A percentile compares a stretch with the other conserved stretches of the same genome.
Conservation (phyloP, 208 protist species). For the Lotmaria passim region DNA sequence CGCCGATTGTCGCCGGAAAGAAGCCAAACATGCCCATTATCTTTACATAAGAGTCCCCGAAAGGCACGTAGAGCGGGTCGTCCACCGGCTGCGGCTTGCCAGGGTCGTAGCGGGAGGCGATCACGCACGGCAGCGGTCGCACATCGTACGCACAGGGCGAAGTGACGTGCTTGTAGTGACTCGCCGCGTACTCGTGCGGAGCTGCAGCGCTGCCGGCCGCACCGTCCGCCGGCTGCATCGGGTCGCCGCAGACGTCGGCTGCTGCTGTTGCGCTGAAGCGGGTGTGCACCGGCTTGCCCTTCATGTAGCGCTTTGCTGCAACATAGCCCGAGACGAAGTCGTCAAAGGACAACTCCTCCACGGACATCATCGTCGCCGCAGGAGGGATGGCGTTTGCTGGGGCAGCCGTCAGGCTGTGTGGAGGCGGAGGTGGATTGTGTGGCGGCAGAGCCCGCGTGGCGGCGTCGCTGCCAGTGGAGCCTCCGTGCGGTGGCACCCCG, state of each 20-base stretch:
- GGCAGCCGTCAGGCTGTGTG: too few relatives aligned
- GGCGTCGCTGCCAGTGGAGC: neutral
- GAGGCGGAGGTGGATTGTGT: neutral
- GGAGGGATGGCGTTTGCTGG: neutral
- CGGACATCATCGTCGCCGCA: neutral
- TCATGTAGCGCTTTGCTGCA: conserved; percentile 58
- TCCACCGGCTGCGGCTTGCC: conserved; percentile 49
- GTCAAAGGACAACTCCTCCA: conserved; percentile 40
- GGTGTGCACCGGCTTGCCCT: conserved; percentile 55
- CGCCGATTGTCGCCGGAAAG: conserved; percentile 56
- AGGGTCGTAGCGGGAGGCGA: conserved; percentile 62
- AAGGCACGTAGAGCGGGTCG: conserved; percentile 54
- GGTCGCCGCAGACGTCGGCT: neutral
- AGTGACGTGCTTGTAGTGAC: conserved; percentile 49
- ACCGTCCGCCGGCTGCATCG: neutral
- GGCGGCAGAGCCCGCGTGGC: neutral
- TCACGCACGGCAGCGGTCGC: conserved; percentile 76
- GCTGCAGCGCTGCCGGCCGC: neutral
- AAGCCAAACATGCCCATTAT: conserved; percentile 87
- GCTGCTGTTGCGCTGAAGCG: conserved; percentile 21
- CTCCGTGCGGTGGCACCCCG: neutral
- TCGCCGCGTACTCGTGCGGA: conserved; percentile 11
- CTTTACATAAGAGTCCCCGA: conserved; percentile 66
- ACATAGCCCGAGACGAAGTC: conserved; percentile 57
- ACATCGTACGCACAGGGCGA: conserved; percentile 67